Base-by-base conservation (phyloP, 495 filamentous ascomycete species). In the Astrocystis sublimbata region DNA sequence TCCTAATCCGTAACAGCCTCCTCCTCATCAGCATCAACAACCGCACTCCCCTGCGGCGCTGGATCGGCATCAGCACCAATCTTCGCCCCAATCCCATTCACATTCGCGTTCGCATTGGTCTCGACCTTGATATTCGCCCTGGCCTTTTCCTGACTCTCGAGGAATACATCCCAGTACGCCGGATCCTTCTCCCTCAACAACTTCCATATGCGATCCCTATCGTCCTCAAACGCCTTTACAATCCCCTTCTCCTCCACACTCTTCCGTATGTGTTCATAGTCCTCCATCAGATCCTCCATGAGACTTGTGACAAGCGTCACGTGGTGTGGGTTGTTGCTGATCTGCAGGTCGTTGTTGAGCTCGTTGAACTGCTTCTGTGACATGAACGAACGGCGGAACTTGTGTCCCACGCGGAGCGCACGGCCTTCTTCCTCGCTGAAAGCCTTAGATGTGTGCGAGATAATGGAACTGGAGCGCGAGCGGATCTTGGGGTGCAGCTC, bases 401-500 rank as follows among this genome's bases (percentile, higher is more conserved):
- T 85, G 69, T 96, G 91, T 15, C 92, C 91, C 10, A 92, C 85
- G 23, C 92, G 89, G 67, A 96, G 89, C 62, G 93, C 85, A 38
- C 88, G 89, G 46, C 90, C 94, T 82, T 98, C 94, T 76, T 98
- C 94, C 45, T 91, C 83, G 10, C 89, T 87, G 50, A 93, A 85
- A 23, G 88, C 89, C 51, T 86, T 89, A 21, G 90, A 89, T 50
- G 89, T 86, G 21, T 96, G 81, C 9, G 89, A 92, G 45, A 94
- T 88, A 58, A 92, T 86, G 1, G 90, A 93, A 73, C 84, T 88
- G 59, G 88, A 83, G 33, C 92, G 86, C 1, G 86, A 88, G 21
- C 91, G 81, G 60, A 68, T 68, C 36, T 76, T 63, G 33, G 70
- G 60, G 51, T 73, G 73, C 62, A 76, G 68, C 77, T 67, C 50